Conservation (phyloP, 495 filamentous ascomycete species). For the Lichina pygmaea region DNA sequence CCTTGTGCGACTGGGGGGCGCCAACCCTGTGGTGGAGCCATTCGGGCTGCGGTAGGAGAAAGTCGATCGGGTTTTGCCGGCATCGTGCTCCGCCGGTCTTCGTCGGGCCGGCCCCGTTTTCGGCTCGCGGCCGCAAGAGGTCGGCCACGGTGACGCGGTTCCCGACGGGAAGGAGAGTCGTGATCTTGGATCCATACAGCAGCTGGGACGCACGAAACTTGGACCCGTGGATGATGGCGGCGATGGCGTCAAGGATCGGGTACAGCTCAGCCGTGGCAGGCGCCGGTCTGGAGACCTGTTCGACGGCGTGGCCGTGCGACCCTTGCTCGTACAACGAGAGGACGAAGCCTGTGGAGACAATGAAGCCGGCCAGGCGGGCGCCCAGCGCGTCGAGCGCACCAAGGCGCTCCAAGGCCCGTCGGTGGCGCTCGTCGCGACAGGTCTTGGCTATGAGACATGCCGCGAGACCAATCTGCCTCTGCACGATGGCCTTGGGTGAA, state of each 20-base stretch:
- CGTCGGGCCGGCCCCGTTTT: background rate
- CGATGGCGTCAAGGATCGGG: slow-evolving; percentile 54
- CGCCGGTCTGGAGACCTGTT: slow-evolving; percentile 26
- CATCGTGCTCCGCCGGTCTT: background rate
- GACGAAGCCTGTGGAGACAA: slow-evolving; percentile 36
- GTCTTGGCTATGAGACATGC: slow-evolving; percentile 41
- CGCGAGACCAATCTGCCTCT: slow-evolving; percentile 41
- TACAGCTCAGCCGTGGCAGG: slow-evolving; percentile 31
- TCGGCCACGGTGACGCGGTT: background rate
- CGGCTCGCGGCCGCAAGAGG: background rate
- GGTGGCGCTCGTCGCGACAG: slow-evolving; percentile 40
- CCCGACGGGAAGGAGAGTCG: slow-evolving; percentile 33
- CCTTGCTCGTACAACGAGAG: slow-evolving; percentile 18
- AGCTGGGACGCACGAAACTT: slow-evolving; percentile 52
- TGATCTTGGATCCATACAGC: slow-evolving; percentile 47
- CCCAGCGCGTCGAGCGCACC: slow-evolving; percentile 63
- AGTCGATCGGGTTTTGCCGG: slow-evolving; percentile 26
- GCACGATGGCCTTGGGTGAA: slow-evolving; percentile 18
- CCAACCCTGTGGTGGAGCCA: slow-evolving; percentile 13
- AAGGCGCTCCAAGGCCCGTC: slow-evolving; percentile 34
- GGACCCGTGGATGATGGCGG: slow-evolving; percentile 53
- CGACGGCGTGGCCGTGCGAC: slow-evolving; percentile 5
- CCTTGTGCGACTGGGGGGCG: slow-evolving; percentile 3
- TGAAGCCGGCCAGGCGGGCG: slow-evolving; percentile 45
- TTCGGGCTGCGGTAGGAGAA: slow-evolving; percentile 25